Evolutionary conservation across 345 rosid genomes (phyloP).

Genomic region (Populus euphratica): DNA sequence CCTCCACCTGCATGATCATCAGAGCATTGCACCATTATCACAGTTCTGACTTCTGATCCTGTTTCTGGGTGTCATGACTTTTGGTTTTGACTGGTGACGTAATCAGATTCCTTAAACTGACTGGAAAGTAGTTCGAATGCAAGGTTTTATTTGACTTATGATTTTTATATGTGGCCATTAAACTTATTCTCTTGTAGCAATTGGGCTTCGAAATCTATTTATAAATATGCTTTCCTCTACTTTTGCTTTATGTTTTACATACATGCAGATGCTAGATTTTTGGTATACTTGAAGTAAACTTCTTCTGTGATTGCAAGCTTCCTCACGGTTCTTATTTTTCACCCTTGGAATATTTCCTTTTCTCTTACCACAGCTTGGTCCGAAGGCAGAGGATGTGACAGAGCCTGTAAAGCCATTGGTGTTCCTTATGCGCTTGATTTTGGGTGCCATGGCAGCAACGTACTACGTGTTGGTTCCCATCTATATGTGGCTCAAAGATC

Average conservation of each 20-base stretch:
- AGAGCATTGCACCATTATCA: no score
- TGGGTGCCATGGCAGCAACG: constrained; percentile 72
- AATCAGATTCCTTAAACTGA: background rate
- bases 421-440: constrained; percentile 59
- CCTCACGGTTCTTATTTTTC: background rate
- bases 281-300: background rate
- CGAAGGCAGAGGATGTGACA: constrained; percentile 77
- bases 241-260: background rate
- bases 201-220: background rate
- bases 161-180: background rate
- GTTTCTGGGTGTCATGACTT: background rate
- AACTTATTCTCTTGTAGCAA: background rate
- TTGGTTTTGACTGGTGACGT: background rate
- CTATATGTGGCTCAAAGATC: constrained; percentile 98
- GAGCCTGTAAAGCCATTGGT: constrained; percentile 66
- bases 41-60: no score
- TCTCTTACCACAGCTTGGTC: constrained; percentile 65
- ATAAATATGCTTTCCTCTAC: background rate
- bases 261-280: background rate
- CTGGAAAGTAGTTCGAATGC: background rate
- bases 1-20: background rate
- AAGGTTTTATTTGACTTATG: background rate
- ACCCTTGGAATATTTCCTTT: background rate
- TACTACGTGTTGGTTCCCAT: constrained; percentile 82
- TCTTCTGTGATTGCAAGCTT: background rate